Percentiles rank a stretch among this genome's conserved stretches.
Evolutionary conservation across 2,329 filamentous ascomycete species (phyloP).

Genomic region (Aspergillus amoenus): DNA sequence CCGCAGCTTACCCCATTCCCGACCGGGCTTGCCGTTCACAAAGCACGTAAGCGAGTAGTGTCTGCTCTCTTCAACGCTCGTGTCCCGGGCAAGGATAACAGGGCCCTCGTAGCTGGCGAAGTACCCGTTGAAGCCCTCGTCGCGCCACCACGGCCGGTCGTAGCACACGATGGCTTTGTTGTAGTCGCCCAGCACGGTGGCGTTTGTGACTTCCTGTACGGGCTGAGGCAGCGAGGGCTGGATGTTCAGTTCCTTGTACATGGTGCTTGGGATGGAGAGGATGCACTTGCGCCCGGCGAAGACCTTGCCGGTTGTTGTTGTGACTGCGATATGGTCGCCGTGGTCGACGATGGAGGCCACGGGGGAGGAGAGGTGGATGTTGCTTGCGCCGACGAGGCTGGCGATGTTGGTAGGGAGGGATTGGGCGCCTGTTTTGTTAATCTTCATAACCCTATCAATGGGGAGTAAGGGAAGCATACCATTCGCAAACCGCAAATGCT

Average conservation of each 20-base stretch:
- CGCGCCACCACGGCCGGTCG: constrained; percentile 38
- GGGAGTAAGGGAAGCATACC: constrained; percentile 5
- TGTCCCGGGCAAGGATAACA: constrained; percentile 41
- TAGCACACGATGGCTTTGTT: constrained; percentile 45
- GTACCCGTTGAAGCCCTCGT: constrained; percentile 37
- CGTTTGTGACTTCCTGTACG: constrained; percentile 27
- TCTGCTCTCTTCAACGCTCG: constrained; percentile 26
- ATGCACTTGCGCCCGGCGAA: constrained; percentile 38
- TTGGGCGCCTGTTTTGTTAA: constrained; percentile 4
- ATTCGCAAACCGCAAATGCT: constrained; percentile 34
- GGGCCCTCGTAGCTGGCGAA: constrained; percentile 40
- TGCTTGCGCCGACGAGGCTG: not conserved
- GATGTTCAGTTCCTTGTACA: constrained; percentile 50
- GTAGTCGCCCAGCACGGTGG: constrained; percentile 36
- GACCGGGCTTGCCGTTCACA: constrained; percentile 36
- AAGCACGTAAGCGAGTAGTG: constrained; percentile 42
- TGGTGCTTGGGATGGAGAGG: constrained; percentile 51
- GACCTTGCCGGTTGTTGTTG: constrained; percentile 1
- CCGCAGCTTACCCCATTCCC: constrained; percentile 26
- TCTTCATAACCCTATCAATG: not conserved
- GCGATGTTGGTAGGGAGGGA: constrained; percentile 6
- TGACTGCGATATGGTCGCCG: not conserved
- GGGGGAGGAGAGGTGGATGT: constrained; percentile 3
- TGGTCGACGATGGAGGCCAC: not conserved
- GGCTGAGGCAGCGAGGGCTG: constrained; percentile 38